A percentile compares a stretch with the other conserved stretches of the same genome.
phyloP scores from a whole-genome alignment of 768 basidiomycete genomes.

The Exsudoporus frostii region DNA sequence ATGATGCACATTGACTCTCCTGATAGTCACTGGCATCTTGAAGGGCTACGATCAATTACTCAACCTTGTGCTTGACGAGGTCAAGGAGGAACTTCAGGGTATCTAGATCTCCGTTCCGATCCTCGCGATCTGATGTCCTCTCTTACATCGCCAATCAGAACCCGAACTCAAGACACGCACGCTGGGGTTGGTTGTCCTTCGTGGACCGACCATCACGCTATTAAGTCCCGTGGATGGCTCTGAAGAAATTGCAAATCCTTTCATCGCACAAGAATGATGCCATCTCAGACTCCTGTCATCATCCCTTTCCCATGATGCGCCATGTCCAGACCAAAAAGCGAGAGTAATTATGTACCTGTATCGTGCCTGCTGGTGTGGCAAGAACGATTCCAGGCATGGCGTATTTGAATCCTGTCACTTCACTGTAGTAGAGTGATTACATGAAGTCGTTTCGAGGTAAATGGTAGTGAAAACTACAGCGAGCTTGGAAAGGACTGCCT shows the following conservation, averaged over 20 bases:
- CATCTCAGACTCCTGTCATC: not conserved
- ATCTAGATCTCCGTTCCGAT: conserved; percentile 20
- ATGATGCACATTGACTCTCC: not conserved
- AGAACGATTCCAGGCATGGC: not conserved
- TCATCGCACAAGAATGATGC: conserved; percentile 61
- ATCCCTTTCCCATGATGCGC: not conserved
- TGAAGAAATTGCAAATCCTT: conserved; percentile 92
- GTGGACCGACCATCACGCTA: conserved; percentile 92
- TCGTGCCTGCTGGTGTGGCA: not conserved
- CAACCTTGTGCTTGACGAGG: conserved; percentile 96
- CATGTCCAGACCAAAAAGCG: not conserved
- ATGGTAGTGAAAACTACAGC: conserved; percentile 9
- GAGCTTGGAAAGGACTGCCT: conserved; percentile 2
- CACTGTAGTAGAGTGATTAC: conserved; percentile 16
- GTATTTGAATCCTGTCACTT: conserved; percentile 10
- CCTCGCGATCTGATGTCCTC: conserved; percentile 9
- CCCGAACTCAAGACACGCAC: conserved; percentile 60
- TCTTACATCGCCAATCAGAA: conserved; percentile 37
- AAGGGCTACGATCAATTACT: conserved; percentile 97
- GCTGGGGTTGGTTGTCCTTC: conserved; percentile 84
- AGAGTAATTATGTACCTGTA: conserved; percentile 2
- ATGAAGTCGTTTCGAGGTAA: conserved; percentile 15
- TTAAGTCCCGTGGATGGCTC: conserved; percentile 94
- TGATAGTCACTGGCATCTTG: conserved; percentile 79
- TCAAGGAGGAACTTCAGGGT: conserved; percentile 81